These are phyloP conservation scores for Thermochaetoides thermophila DNA, from an alignment of 495 filamentous ascomycete genomes.

Conservation along the genomic window DNA sequence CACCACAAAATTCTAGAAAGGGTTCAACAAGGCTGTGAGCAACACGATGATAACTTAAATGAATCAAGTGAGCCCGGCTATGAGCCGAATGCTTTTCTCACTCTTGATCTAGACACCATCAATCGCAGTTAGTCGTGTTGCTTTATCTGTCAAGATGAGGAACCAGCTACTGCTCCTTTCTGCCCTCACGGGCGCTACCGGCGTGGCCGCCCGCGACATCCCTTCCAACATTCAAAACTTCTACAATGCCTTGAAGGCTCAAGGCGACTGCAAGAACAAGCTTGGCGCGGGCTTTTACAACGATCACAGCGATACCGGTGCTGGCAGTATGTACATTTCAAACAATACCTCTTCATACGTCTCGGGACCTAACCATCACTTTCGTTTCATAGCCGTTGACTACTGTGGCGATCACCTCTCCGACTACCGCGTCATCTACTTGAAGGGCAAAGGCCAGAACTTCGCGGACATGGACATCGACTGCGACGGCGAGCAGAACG, in stretches of 20 bases:
- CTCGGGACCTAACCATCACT: neutral
- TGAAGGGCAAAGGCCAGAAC: constrained; percentile 18
- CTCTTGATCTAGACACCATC: neutral
- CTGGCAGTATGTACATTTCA: constrained; percentile 19
- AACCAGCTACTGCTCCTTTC: constrained; percentile 1
- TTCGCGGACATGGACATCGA: constrained; percentile 50
- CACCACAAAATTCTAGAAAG: no score
- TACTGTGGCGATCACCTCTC: constrained; percentile 28
- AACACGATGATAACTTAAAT: no score
- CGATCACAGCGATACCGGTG: constrained; percentile 17
- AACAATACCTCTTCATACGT: neutral
- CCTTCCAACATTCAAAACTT: constrained; percentile 21
- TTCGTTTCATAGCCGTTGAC: constrained; percentile 14
- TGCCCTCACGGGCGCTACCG: constrained; percentile 1
- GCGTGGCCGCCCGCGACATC: constrained; percentile 13
- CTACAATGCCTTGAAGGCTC: constrained; percentile 21
- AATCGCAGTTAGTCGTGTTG: neutral
- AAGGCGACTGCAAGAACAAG: constrained; percentile 20
- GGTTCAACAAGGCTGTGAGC: no score
- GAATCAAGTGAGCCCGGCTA: no score
- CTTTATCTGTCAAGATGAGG: neutral
- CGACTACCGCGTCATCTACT: constrained; percentile 22
- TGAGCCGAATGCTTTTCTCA: neutral
- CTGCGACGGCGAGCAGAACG: constrained; percentile 44
- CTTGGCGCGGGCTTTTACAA: constrained; percentile 25